Evolutionary conservation across 495 filamentous ascomycete species (phyloP), one percentile per base, ranked within the genome.

Genomic region (Penicillium canescens): DNA sequence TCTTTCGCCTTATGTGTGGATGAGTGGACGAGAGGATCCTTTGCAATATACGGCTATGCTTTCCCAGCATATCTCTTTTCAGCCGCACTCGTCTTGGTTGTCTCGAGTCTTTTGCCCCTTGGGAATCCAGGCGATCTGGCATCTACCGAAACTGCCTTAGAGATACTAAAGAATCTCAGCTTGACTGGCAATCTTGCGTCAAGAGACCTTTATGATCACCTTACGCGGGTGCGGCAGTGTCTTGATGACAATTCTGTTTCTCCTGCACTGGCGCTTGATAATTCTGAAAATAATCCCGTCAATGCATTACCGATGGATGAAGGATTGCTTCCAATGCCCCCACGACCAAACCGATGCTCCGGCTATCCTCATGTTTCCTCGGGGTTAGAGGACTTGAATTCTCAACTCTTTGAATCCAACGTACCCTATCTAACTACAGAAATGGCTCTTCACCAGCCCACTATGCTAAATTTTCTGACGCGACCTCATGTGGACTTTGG

Each of bases 31-130:
- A 62, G 64, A 42, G 73, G 71, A 48, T 63, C 71, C 12, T 56
- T 74, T 3, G 58, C 65, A 8, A 56, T 65, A 12, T 72, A 69
- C 33, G 70, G 68, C 33, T 76, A 70, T 55, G 66, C 69, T 42
- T 67, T 70, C 45, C 64, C 70, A 9, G 64, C 68, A 8, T 76
- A 66, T 37, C 57, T 74, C 10, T 76, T 74, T 55, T 74, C 73
- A 2, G 63, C 67, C 2, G 62, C 63, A 1, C 52, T 73, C 2
- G 56, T 72, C 5, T 61, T 76, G 12, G 54, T 67, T 13, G 68
- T 73, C 43, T 70, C 73, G 21, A 68, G 61, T 43, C 62, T 72
- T 39, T 42, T 69, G 16, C 55, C 63, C 4, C 53, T 65, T 18
- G 69, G 63, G 24, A 62, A 54, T 35, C 50, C 64, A 11, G 52